Evolutionary conservation across 2,329 filamentous ascomycete genomes (phyloP), one percentile per base, ranked within the genome.

Genomic region (Nemania bipapillata): DNA sequence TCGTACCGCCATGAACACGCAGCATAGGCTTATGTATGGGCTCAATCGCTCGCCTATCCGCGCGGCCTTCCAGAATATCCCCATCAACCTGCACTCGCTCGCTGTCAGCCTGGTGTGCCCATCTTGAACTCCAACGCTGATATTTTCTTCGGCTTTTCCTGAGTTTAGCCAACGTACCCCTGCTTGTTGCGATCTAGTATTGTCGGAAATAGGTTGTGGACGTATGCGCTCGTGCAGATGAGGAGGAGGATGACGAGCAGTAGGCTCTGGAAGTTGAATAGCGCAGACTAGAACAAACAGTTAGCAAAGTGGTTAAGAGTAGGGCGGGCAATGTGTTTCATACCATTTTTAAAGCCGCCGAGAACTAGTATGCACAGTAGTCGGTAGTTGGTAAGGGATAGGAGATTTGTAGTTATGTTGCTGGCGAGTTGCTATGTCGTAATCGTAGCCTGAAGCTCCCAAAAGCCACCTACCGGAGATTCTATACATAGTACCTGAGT

Each of bases 261-360:
- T 75, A 98, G 91, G 67, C 94, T 97, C 82, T 97, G 94, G 85
- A 99, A 98, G 84, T 98, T 98, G 90, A 99, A 97, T 77, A 99
- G 91, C 63, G 96, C 96, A 68, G 96, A 92, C 96, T 97, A 40
- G 32, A 17, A 60, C 32, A 28, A 35, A 49, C 7, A 37, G 52
- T 71, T 57, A 72, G 65, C 40, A 30, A 26, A 42, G 28, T 24
- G 9, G 17, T 35, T 55, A 28, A 24, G 22, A 35, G 30, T 8
- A 52, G 20, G 4, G 17, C 4, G 15, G 8, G 22, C 6, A 20
- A 40, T 50, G 24, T 28, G 17, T 52, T 57, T 5, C 55, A 35
- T 56, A 69, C 68, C 68, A 70, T 70, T 60, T 11, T 60, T 11
- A 20, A 12, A 17, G 45, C 9, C 17, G 22, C 55, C 35, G 20